Base-by-base conservation (phyloP, 1,284 basidiomycete species). In the Naganishia albida region DNA sequence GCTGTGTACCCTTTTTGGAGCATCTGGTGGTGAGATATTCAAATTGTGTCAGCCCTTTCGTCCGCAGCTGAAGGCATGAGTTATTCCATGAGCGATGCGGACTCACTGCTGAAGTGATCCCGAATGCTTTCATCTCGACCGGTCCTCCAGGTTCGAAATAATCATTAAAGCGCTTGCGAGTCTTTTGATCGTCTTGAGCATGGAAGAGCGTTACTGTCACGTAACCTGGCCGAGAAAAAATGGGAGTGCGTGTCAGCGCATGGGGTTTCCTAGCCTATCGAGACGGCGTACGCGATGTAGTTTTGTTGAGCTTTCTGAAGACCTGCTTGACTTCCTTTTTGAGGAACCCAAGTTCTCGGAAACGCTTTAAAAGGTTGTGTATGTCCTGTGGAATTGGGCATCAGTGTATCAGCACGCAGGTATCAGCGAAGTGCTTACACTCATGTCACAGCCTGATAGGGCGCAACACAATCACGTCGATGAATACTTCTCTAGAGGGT, bases 121-220 rank as follows among this genome's bases (percentile, higher is more conserved):
- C 64, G 25, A 60, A 53, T 20, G 57, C 56, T 3, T 62, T 54
- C 28, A 48, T 15, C 30, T 65, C 64, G 6, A 65, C 30, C 16
- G 26, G 40, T 50, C 64, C 64, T 1, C 64, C 64, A n/a, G 50
- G 40, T 20, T 39, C 10, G 18, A 65, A 65, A 23, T 59, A 65
- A 7, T 38, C 49, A 10, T 44, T 54, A 28, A 46, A 59, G 12
- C 57, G 51, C 15, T 48, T 44, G 50, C 26, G 43, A 10, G 42
- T 56, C n/a, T 48, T 7, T 8, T 40, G 39, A 20, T 48, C 50
- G 23, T 44, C 30, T 39, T 63, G 50, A 15, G 25, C 28, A 44
- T 52, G n/a, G 23, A 42, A 53, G n/a, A 18, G 23, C 18, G 20
- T 30, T 49, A 44, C 34, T 12, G 18, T 18, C n/a, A 28, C 15